These are phyloP conservation scores for Monosiga brevicollis DNA, from an alignment of 78 protist genomes.

Conservation along the genomic window DNA sequence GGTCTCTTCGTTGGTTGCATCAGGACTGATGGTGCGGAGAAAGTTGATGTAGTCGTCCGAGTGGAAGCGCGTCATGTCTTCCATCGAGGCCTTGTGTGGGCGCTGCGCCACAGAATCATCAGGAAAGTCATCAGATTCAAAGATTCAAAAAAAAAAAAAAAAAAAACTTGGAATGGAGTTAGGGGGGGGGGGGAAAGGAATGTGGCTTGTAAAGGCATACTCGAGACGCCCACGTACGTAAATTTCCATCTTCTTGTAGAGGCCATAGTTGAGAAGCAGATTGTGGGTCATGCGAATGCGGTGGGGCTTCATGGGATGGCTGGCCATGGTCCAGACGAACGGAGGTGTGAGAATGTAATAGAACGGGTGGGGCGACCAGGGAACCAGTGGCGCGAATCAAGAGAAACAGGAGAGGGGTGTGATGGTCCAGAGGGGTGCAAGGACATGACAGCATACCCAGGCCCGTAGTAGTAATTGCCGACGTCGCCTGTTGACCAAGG, in stretches of 20 bases:
- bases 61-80: conserved; percentile 88
- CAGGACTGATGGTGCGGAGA: not conserved
- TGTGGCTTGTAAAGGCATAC: not conserved
- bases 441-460: conserved; percentile 13
- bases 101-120: no score
- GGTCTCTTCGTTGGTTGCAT: no score
- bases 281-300: conserved; percentile 90
- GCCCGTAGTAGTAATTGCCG: conserved; percentile 42
- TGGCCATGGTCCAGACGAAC: not conserved
- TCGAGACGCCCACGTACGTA: conserved; percentile 23
- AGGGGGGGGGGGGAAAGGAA: not conserved
- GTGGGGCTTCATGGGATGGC: conserved; percentile 98
- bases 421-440: not conserved
- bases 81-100: conserved; percentile 70
- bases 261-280: conserved; percentile 84
- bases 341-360: not conserved
- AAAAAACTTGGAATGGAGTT: no score
- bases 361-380: not conserved
- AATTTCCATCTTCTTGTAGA: conserved; percentile 57
- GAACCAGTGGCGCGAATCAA: not conserved
- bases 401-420: not conserved
- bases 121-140: no score
- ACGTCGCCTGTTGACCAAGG: conserved; percentile 12
- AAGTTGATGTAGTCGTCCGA: conserved; percentile 92
- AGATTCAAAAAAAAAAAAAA: no score